Conservation (phyloP, 208 protist species). For the Acanthamoeba pearcei region DNA sequence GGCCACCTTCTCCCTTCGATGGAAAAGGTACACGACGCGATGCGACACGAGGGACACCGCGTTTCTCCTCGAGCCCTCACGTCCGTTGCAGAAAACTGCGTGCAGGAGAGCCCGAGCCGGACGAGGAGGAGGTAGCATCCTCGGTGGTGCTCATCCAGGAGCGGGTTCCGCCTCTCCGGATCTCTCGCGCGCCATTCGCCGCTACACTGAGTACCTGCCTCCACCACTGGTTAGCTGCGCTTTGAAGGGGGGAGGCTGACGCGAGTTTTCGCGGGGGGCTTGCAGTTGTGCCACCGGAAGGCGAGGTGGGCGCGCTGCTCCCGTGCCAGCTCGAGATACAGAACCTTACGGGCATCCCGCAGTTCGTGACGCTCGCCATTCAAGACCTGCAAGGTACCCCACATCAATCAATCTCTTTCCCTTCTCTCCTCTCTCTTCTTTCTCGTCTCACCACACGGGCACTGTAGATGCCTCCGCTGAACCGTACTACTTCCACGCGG, state of each 20-base stretch:
- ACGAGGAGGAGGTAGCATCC: neutral
- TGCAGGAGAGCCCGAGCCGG: neutral
- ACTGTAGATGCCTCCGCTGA: neutral
- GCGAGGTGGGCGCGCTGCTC: slow-evolving; percentile 4
- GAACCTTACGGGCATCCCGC: neutral
- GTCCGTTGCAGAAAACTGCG: neutral
- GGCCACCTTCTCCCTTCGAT: slow-evolving; percentile 15
- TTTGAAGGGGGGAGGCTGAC: too few relatives aligned
- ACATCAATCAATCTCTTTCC: neutral
- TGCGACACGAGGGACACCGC: neutral
- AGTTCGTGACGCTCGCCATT: slow-evolving; percentile 13
- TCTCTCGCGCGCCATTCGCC: neutral
- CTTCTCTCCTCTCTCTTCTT: neutral
- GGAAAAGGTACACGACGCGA: neutral
- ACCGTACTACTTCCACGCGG: neutral
- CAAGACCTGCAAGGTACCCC: neutral
- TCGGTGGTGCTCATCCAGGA: slow-evolving; percentile 28
- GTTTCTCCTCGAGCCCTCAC: neutral
- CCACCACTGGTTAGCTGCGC: neutral
- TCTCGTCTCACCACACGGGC: neutral
- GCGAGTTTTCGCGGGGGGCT: neutral
- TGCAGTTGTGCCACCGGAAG: neutral
- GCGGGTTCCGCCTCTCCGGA: neutral
- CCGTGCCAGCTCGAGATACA: neutral
- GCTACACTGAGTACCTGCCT: neutral